These are phyloP conservation scores for Ambispora gerdemannii DNA, from an alignment of 192 early-diverging fungal genomes.

Conservation along the genomic window DNA sequence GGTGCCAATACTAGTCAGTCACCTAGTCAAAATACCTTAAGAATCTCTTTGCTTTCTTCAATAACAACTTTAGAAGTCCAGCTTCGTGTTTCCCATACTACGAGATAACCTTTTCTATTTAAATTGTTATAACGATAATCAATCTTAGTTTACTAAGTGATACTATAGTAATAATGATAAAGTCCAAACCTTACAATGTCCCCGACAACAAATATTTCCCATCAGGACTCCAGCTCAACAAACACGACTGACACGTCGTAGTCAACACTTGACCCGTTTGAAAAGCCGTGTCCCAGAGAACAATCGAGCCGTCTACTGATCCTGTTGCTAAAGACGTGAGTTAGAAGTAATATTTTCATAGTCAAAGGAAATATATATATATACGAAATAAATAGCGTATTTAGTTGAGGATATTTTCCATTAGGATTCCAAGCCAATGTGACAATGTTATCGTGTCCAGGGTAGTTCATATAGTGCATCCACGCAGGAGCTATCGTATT, in stretches of 20 bases:
- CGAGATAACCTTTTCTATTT: conserved; percentile 5
- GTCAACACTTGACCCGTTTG: conserved; percentile 8
- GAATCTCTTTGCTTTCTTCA: background rate
- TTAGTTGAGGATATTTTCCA: conserved; percentile 29
- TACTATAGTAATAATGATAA: background rate
- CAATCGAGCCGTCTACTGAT: conserved; percentile 24
- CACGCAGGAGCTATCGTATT: conserved; percentile 1
- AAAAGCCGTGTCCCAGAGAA: conserved; percentile 25
- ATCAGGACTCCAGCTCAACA: conserved; percentile 22
- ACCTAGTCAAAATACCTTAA: background rate
- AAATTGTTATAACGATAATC: background rate
- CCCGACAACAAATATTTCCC: conserved; percentile 21
- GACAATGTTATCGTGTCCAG: conserved; percentile 28
- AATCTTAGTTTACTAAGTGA: background rate
- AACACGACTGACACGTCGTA: background rate
- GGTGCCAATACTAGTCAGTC: background rate
- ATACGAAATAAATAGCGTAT: background rate
- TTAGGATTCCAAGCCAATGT: conserved; percentile 28
- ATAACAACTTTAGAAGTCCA: conserved; percentile 24
- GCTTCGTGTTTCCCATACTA: conserved; percentile 23
- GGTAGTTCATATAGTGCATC: conserved; percentile 30
- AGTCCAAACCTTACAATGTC: conserved; percentile 12
- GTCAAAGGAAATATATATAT: background rate
- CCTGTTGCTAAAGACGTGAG: conserved; percentile 26
- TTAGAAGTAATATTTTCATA: background rate